Percentiles rank a stretch among this genome's conserved stretches.
phyloP scores from a whole-genome alignment of 225 moss, liverwort and hornwort genomes.

The Straminergon stramineum region DNA sequence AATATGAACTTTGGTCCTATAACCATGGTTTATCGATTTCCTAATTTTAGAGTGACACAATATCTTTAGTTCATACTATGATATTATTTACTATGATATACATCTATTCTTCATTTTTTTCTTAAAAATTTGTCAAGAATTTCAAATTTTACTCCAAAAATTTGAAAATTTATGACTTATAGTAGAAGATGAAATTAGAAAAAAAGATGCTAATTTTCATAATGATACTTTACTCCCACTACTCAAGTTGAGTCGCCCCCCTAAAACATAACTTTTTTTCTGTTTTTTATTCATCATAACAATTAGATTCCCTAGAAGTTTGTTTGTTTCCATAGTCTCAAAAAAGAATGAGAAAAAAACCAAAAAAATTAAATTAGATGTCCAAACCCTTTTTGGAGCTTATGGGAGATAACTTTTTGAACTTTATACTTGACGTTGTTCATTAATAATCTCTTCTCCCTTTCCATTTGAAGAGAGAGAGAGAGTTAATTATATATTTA shows the following conservation, averaged over 20 bases:
- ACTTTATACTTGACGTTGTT: neutral
- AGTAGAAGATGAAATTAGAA: no score
- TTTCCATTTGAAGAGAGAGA: neutral
- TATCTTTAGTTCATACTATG: no score
- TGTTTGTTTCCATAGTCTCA: neutral
- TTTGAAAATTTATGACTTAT: no score
- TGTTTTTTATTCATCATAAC: fast-evolving
- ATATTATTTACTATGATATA: no score
- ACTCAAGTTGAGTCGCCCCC: neutral
- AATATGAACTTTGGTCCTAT: no score
- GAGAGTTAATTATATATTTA: fast-evolving
- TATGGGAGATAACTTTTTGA: fast-evolving
- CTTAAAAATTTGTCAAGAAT: no score
- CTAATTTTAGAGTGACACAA: no score
- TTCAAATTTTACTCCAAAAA: no score
- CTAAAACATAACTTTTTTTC: neutral
- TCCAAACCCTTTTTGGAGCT: fast-evolving
- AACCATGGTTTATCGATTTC: no score
- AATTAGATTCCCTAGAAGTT: neutral
- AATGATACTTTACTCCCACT: neutral
- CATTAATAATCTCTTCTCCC: neutral
- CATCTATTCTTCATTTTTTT: no score
- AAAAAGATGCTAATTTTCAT: neutral
- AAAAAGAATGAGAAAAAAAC: neutral
- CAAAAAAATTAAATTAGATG: neutral